Evolutionary conservation across 2,329 filamentous ascomycete genomes (phyloP).

Genomic region (Pseudogymnoascus pannorum): DNA sequence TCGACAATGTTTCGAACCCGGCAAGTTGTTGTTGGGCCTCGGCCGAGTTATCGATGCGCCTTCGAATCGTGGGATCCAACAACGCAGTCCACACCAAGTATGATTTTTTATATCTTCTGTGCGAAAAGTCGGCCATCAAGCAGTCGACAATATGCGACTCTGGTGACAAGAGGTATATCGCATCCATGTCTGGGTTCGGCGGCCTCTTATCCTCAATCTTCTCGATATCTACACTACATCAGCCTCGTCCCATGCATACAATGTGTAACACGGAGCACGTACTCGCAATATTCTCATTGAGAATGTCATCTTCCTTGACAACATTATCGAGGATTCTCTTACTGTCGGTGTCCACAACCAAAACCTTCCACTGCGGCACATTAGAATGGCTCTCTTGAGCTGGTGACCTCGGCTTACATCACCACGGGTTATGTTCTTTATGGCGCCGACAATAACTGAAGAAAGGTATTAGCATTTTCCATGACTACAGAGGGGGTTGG

Average conservation of each 20-base stretch:
- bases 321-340: conserved; percentile 85
- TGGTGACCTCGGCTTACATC: conserved; percentile 51
- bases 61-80: conserved; percentile 61
- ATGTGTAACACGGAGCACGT: conserved; percentile 17
- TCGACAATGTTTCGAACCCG: conserved; percentile 73
- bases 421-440: conserved; percentile 71
- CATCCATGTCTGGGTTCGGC: conserved; percentile 83
- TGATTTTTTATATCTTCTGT: conserved; percentile 68
- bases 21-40: conserved; percentile 66
- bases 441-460: conserved; percentile 63
- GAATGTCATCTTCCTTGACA: conserved; percentile 90
- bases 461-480: not conserved
- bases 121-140: conserved; percentile 84
- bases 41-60: conserved; percentile 65
- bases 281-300: conserved; percentile 96
- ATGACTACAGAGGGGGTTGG: not conserved
- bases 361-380: conserved; percentile 77
- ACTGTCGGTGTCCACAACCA: conserved; percentile 79
- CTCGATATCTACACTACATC: conserved; percentile 67
- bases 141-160: conserved; percentile 87
- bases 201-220: conserved; percentile 81
- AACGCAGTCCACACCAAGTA: conserved; percentile 81
- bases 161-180: conserved; percentile 84
- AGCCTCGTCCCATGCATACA: conserved; percentile 13
- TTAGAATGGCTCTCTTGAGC: conserved; percentile 16